Evolutionary conservation across 495 filamentous ascomycete genomes (phyloP).

Genomic region (Elasticomyces elasticus): DNA sequence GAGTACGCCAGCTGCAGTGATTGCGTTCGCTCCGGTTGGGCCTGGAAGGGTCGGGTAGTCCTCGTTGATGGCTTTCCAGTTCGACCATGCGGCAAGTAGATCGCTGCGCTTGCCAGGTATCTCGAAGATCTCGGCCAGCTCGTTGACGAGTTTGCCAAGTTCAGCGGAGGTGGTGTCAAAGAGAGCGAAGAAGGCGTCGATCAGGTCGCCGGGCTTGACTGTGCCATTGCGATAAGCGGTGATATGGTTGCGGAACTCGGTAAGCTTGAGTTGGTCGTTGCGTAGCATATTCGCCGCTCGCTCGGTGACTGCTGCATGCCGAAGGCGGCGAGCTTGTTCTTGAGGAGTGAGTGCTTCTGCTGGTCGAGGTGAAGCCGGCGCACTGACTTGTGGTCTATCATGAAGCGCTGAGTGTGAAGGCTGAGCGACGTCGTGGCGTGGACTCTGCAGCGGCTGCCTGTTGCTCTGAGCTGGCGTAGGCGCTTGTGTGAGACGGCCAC

Average conservation of each 20-base stretch:
- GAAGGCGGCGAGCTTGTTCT: conserved; percentile 68
- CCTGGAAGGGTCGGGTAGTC: conserved; percentile 87
- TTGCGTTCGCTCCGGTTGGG: conserved; percentile 46
- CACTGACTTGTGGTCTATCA: background rate
- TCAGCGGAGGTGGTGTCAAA: conserved; percentile 72
- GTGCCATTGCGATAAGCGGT: conserved; percentile 59
- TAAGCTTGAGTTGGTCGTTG: conserved; percentile 60
- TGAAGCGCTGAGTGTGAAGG: conserved; percentile 6
- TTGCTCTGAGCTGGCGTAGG: conserved; percentile 30
- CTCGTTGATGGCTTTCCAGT: conserved; percentile 91
- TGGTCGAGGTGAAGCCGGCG: conserved; percentile 11
- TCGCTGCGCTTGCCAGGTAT: conserved; percentile 59
- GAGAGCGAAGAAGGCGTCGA: conserved; percentile 70
- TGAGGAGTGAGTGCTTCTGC: conserved; percentile 45
- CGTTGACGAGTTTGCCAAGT: conserved; percentile 80
- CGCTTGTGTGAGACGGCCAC: conserved; percentile 59
- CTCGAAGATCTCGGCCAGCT: conserved; percentile 89
- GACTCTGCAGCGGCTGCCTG: conserved; percentile 34
- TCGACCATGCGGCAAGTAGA: conserved; percentile 76
- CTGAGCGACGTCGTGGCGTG: conserved; percentile 19
- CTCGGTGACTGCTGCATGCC: conserved; percentile 71
- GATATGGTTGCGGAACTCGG: conserved; percentile 65
- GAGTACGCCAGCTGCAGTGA: conserved; percentile 37
- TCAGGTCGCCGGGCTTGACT: conserved; percentile 60
- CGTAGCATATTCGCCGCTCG: conserved; percentile 70